Percentiles rank a stretch among this genome's conserved stretches.
Evolutionary conservation across 2,329 filamentous ascomycete genomes (phyloP).

Genomic region (Pestalotiopsis sp.): DNA sequence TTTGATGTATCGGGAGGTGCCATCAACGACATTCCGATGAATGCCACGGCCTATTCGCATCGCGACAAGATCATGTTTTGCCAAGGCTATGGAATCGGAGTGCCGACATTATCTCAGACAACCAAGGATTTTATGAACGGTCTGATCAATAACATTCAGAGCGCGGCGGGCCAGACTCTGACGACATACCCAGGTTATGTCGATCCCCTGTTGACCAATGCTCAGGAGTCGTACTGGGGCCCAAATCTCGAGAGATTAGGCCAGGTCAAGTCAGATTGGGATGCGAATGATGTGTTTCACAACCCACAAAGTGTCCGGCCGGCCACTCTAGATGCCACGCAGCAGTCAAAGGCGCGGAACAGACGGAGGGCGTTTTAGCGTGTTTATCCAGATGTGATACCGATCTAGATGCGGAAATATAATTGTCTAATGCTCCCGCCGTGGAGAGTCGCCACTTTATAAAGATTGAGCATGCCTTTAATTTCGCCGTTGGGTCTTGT

Average conservation of each 20-base stretch:
- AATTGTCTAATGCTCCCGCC: not conserved
- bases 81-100: slow-evolving; percentile 61
- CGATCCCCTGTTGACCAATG: slow-evolving; percentile 50
- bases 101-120: slow-evolving; percentile 45
- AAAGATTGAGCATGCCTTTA: not conserved
- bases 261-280: slow-evolving; percentile 53
- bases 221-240: slow-evolving; percentile 59
- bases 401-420: not conserved
- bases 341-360: slow-evolving; percentile 11
- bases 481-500: not conserved
- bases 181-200: slow-evolving; percentile 68
- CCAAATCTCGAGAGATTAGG: slow-evolving; percentile 50
- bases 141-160: slow-evolving; percentile 48
- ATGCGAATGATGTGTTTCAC: slow-evolving; percentile 57
- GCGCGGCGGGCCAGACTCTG: slow-evolving; percentile 38
- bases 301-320: slow-evolving; percentile 59
- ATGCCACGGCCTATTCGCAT: slow-evolving; percentile 65
- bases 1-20: slow-evolving; percentile 66
- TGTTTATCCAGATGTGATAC: not conserved
- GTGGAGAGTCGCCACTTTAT: not conserved
- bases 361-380: not conserved
- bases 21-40: slow-evolving; percentile 54
- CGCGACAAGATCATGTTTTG: slow-evolving; percentile 67
- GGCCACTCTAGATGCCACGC: slow-evolving; percentile 11
- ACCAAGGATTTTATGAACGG: slow-evolving; percentile 54